Evolutionary conservation across 2,329 filamentous ascomycete genomes (phyloP).

Genomic region (Xylariaceae sp.): DNA sequence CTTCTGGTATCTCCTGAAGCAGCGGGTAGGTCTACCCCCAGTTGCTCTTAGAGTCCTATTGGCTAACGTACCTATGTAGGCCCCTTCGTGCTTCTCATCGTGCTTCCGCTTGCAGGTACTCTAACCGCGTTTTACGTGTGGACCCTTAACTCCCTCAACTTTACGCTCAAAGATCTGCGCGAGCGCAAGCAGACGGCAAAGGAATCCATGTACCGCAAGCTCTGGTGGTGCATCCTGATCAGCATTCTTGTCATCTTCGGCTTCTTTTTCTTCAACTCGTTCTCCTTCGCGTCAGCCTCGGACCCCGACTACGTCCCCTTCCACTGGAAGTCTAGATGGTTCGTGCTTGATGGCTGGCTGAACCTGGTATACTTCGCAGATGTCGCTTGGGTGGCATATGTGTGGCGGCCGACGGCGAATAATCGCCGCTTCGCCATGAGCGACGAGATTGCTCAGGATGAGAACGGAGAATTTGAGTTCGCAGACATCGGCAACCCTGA

Average conservation of each 20-base stretch:
- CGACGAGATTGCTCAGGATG: conserved; percentile 97
- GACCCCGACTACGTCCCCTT: conserved; percentile 90
- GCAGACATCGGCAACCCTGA: conserved; percentile 79
- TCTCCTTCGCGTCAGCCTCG: conserved; percentile 81
- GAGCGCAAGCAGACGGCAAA: conserved; percentile 93
- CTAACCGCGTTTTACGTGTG: conserved; percentile 97
- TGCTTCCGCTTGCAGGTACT: conserved; percentile 85
- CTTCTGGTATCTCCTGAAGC: conserved; percentile 84
- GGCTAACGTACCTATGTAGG: conserved; percentile 42
- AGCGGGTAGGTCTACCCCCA: conserved; percentile 50
- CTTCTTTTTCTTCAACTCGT: conserved; percentile 98
- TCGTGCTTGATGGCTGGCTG: conserved; percentile 93
- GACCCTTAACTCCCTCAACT: conserved; percentile 92
- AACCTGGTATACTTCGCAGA: conserved; percentile 95
- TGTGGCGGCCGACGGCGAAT: conserved; percentile 95
- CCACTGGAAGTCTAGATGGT: conserved; percentile 98
- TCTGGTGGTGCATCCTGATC: conserved; percentile 95
- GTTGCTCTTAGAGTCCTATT: background rate
- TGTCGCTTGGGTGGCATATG: conserved; percentile 86
- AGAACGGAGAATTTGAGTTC: conserved; percentile 93
- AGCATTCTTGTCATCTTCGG: conserved; percentile 94
- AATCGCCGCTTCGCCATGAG: conserved; percentile 98
- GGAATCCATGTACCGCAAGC: conserved; percentile 92
- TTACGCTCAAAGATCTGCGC: conserved; percentile 92
- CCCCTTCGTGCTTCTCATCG: conserved; percentile 85